phyloP scores from a whole-genome alignment of 371 early-diverging fungal species.

The Phascolomyces articulosus region DNA sequence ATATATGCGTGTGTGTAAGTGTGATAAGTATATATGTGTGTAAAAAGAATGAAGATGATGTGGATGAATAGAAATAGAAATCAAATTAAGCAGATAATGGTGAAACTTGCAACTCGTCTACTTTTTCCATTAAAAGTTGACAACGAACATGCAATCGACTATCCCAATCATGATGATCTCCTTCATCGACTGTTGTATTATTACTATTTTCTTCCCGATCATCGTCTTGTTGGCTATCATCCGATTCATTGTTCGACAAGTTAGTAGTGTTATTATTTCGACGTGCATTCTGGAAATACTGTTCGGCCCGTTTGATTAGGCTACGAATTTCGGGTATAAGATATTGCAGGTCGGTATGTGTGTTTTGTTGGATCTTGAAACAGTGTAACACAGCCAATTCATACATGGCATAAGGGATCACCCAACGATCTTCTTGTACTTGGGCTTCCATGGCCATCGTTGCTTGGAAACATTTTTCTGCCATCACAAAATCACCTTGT shows the following conservation, averaged over 20 bases:
- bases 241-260: no score
- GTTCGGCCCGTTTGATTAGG: conserved; percentile 20
- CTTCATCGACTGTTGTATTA: neutral
- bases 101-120: conserved; percentile 11
- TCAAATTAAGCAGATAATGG: neutral
- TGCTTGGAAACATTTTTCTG: conserved; percentile 30
- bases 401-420: conserved; percentile 29
- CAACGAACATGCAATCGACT: conserved; percentile 35
- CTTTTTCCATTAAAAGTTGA: conserved; percentile 30
- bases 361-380: conserved; percentile 14
- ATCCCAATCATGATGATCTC: conserved; percentile 38
- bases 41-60: no score
- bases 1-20: neutral
- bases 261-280: neutral
- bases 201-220: neutral
- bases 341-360: neutral
- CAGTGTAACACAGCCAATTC: conserved; percentile 27
- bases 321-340: conserved; percentile 10
- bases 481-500: conserved; percentile 30
- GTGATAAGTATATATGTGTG: neutral
- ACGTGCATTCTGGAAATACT: conserved; percentile 15
- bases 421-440: conserved; percentile 27
- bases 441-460: conserved; percentile 13
- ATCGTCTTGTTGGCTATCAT: no score
- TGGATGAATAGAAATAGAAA: no score